phyloP scores from a whole-genome alignment of 2,329 filamentous ascomycete species.

The Colletotrichum lentis region DNA sequence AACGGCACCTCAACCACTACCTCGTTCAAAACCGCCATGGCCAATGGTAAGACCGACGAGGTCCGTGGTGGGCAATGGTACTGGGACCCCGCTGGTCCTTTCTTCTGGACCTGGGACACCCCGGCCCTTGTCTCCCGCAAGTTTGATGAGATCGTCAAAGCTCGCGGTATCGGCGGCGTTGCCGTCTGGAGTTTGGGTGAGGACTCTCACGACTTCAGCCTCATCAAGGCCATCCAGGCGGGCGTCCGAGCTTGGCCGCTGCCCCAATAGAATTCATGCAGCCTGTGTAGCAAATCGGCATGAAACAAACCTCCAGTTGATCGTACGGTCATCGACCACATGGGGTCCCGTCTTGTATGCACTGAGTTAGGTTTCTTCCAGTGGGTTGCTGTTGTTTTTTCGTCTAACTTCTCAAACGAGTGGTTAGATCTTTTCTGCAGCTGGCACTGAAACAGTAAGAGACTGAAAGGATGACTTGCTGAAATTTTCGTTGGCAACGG shows the following conservation, averaged over 20 bases:
- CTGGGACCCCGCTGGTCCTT: conserved; percentile 54
- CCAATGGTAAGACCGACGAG: conserved; percentile 54
- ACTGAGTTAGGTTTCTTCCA: too few species aligned
- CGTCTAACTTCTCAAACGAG: too few species aligned
- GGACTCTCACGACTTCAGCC: conserved; percentile 55
- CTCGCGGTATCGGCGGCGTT: conserved; percentile 56
- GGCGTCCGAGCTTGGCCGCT: conserved; percentile 41
- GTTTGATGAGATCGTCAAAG: conserved; percentile 54
- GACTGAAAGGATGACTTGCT: too few species aligned
- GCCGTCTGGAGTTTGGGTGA: conserved; percentile 64
- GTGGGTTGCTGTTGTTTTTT: too few species aligned
- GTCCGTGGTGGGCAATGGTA: conserved; percentile 63
- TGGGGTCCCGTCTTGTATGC: too few species aligned
- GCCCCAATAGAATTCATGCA: not conserved
- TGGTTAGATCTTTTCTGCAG: too few species aligned
- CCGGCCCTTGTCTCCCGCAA: conserved; percentile 57
- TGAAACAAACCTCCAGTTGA: not conserved
- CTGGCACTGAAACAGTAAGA: too few species aligned
- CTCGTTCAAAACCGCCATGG: conserved; percentile 54
- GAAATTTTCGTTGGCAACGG: too few species aligned
- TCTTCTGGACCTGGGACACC: conserved; percentile 67
- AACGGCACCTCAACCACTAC: conserved; percentile 29
- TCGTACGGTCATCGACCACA: too few species aligned
- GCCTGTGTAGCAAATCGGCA: not conserved
- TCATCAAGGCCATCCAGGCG: conserved; percentile 53